These are phyloP conservation scores for Heliamphora pulchella DNA, from an alignment of 179 eudicot genomes.

Conservation along the genomic window DNA sequence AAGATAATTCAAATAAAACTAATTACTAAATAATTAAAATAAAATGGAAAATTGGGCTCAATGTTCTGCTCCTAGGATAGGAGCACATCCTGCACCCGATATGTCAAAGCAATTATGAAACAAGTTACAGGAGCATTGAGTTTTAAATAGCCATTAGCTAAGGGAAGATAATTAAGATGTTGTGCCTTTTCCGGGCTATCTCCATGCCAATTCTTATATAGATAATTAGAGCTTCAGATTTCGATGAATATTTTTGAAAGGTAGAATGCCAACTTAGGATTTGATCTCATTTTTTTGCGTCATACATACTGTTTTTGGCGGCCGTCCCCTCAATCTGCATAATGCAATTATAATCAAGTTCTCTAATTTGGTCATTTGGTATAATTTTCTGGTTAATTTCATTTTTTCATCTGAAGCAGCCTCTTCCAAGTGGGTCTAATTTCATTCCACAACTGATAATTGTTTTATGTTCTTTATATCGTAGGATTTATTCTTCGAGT, in stretches of 20 bases:
- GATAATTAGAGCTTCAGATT: not conserved
- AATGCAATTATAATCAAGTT: not conserved
- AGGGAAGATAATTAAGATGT: not conserved
- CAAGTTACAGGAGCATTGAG: not conserved
- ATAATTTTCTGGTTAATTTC: conserved; percentile 4
- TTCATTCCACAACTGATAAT: not conserved
- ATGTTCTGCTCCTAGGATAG: too few relatives aligned
- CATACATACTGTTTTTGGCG: not conserved
- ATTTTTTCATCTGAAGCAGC: not conserved
- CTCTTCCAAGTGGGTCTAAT: not conserved
- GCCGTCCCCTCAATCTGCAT: not conserved
- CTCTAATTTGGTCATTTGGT: not conserved
- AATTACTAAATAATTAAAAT: too few relatives aligned
- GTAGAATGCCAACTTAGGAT: not conserved
- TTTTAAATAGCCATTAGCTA: not conserved
- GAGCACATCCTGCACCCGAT: too few relatives aligned
- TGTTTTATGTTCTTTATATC: not conserved
- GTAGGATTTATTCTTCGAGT: not conserved
- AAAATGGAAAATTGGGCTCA: not conserved
- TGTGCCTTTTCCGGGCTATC: not conserved
- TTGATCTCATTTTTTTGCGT: not conserved
- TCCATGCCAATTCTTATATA: not conserved
- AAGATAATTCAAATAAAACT: too few relatives aligned
- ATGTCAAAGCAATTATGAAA: not conserved
- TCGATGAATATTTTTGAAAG: not conserved